Base-by-base conservation (phyloP, 306 rosid genomes). In the Prunus mongolica region DNA sequence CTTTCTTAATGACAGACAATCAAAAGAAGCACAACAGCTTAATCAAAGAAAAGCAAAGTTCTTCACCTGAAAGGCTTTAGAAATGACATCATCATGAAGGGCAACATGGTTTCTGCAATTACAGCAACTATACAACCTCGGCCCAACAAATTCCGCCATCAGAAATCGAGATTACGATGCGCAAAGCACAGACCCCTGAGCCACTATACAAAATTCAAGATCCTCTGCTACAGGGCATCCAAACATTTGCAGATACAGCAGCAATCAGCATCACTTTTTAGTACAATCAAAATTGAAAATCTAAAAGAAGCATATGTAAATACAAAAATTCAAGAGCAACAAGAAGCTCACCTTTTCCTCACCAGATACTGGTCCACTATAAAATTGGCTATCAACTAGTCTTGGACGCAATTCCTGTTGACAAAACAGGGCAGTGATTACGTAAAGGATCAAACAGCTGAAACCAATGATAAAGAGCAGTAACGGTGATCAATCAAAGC, bases 31-130 rank as follows among this genome's bases (percentile, higher is more conserved):
- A 24, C 49, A 24, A 28, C 16, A 44, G 45, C 62, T 51, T 49
- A 18, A 14, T 65, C 45, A 30, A 50, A 25, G 51, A 52, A 63
- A 75, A 65, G 66, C 7, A 2, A 66, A 38, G 34, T 61, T 64
- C 65, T 64, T 84, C 77, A 90, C 96, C 92, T 88, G 96, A 83
- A 90, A 90, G 14, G 96, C 81, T 75, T 90, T 90, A 62, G 91
- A 91, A 66, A 88, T 84, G 50, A 87, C 64, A 84, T 88, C 91
- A 57, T 88, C 91, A 7, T 88, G 93, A 85, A 85, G 87, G 10
- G 90, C 87, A 58, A 91, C 88, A 77, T 84, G 86, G 74, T 84
- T 89, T 84, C 86, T 72, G 68, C 96, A 88, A 67, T 87, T 78
- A 38, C 85, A 85, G 80, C 91, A 89, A 46, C 81, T 80, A 75